Base-by-base conservation (phyloP, 306 rosid species). In the Sicyos baderoa region DNA sequence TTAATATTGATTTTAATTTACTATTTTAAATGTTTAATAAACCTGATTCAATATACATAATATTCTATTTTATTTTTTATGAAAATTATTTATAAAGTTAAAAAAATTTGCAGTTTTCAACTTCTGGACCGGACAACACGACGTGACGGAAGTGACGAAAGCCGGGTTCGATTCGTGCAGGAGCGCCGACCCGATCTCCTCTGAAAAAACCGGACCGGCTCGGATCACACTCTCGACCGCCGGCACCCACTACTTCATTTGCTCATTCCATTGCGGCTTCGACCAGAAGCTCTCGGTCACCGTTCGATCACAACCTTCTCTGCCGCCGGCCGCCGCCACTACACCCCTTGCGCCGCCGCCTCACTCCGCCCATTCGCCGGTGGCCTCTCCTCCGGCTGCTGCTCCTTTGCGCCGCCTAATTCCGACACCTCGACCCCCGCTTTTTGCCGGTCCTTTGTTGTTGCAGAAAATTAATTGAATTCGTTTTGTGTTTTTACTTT, bases 81-180 rank as follows among this genome's bases (percentile, higher is more conserved):
- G n/a, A n/a, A n/a, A n/a, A n/a, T n/a, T n/a, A n/a, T n/a, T n/a
- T n/a, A n/a, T n/a, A n/a, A n/a, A n/a, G n/a, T n/a, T n/a, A n/a
- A n/a, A n/a, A n/a, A n/a, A n/a, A n/a, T n/a, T 9, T 77, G 79
- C 79, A 89, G 96, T 81, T 16, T 89, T 86, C 80, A 86, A 86
- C 75, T 89, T 62, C 32, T 0, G 4, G 25, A 61, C 6, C 37
- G 74, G 53, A 57, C 2, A 50, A 11, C 92, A 89, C 70, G 51
- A 86, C 74, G 96, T 86, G 6, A 91, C 88, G 1, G 86, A 79
- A 25, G 85, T 86, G 72, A 86, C 85, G 58, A 86, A 83, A 81
- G 56, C 56, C 9, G 56, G 9, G 37, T 62, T 35, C 1, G 68
- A 62, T 11, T 9, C 68, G 21, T 62, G 60, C 74, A 9, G 18